Conservation (phyloP, 495 filamentous ascomycete species). For the Daldinia childiae region DNA sequence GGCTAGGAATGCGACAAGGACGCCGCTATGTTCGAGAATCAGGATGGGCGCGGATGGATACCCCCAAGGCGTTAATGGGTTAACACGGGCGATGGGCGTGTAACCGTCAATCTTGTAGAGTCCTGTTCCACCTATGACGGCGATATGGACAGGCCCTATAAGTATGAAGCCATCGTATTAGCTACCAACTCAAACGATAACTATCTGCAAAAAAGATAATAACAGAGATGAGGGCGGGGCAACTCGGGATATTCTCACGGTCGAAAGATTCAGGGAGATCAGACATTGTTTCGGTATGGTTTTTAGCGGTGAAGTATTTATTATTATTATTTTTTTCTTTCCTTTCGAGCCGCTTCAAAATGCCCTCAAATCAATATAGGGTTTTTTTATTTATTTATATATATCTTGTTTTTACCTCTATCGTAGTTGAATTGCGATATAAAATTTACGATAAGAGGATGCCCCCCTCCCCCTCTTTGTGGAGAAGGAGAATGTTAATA, state of each 20-base stretch:
- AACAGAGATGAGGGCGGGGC: slow-evolving; percentile 7
- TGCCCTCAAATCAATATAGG: too few relatives aligned
- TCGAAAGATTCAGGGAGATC: slow-evolving; percentile 65
- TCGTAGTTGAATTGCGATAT: neutral
- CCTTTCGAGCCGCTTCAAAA: too few relatives aligned
- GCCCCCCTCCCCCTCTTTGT: neutral
- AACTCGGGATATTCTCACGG: slow-evolving; percentile 49
- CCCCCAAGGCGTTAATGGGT: slow-evolving; percentile 88
- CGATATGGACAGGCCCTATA: slow-evolving; percentile 83
- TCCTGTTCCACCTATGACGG: slow-evolving; percentile 96
- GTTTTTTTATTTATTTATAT: neutral
- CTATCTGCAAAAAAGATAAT: slow-evolving; percentile 10
- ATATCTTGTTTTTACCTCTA: neutral
- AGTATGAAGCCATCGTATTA: slow-evolving; percentile 17
- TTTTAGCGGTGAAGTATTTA: neutral
- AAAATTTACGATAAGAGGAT: slow-evolving; percentile 2
- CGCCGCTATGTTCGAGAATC: slow-evolving; percentile 83
- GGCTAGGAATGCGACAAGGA: slow-evolving; percentile 91
- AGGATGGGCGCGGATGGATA: slow-evolving; percentile 86
- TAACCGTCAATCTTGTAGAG: slow-evolving; percentile 77
- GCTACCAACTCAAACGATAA: slow-evolving; percentile 15
- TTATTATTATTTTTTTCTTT: neutral
- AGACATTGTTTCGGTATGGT: slow-evolving; percentile 54
- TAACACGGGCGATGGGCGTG: slow-evolving; percentile 79
- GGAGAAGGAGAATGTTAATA: neutral